These are phyloP conservation scores for Pichia sp. DNA, from an alignment of 1,139 yeast genomes.

Conservation along the genomic window DNA sequence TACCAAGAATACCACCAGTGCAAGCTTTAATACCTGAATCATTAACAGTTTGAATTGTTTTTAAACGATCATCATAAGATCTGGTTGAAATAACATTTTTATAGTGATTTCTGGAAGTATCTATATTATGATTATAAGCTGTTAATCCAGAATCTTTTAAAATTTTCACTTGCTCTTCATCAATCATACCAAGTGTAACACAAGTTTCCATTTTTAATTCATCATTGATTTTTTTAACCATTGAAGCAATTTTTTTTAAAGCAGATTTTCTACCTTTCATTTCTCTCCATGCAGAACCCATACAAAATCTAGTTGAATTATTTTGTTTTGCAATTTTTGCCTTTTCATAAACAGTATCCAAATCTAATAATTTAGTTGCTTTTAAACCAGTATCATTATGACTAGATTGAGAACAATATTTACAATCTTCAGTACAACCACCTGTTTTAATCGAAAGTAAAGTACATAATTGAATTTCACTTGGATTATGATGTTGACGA, in stretches of 20 bases:
- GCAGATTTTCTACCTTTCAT: slow-evolving; percentile 75
- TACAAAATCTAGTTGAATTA: slow-evolving; percentile 74
- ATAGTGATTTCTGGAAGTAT: slow-evolving; percentile 73
- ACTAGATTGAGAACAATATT: slow-evolving; percentile 72
- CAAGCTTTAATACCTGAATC: slow-evolving; percentile 66
- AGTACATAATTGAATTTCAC: slow-evolving; percentile 70
- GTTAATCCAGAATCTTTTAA: slow-evolving; percentile 68
- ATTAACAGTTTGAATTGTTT: slow-evolving; percentile 60
- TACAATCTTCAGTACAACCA: slow-evolving; percentile 79
- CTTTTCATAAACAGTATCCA: slow-evolving; percentile 57
- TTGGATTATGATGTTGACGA: slow-evolving; percentile 59
- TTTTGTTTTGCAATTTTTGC: slow-evolving; percentile 62
- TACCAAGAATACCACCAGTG: slow-evolving; percentile 74
- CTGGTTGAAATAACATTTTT: slow-evolving; percentile 68
- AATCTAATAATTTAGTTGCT: slow-evolving; percentile 56
- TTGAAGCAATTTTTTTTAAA: slow-evolving; percentile 52
- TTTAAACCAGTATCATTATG: slow-evolving; percentile 63
- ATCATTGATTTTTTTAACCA: slow-evolving; percentile 55
- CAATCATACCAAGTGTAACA: slow-evolving; percentile 75
- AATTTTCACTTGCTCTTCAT: slow-evolving; percentile 51
- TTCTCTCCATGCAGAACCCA: slow-evolving; percentile 89
- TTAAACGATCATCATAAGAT: slow-evolving; percentile 60
- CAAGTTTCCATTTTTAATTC: slow-evolving; percentile 71
- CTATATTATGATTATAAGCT: slow-evolving; percentile 77
- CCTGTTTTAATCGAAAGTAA: slow-evolving; percentile 71